Percentiles rank a stretch among this genome's conserved stretches.
These are phyloP conservation scores for Saccharomyces mikatae DNA, from an alignment of 805 yeast species.

Conservation along the genomic window DNA sequence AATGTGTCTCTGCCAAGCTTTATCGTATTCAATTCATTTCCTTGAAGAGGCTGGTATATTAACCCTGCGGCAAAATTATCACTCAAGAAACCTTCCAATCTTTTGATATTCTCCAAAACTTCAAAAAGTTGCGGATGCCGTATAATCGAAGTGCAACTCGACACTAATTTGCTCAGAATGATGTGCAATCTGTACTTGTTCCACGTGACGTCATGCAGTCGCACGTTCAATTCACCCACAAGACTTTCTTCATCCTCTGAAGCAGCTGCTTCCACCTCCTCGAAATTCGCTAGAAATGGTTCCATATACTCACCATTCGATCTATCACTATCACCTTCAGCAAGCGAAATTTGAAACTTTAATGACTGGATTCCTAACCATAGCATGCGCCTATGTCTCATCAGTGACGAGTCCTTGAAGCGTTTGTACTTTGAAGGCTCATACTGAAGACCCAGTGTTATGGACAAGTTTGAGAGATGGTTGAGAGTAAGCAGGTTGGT, in stretches of 20 bases:
- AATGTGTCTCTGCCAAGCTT: constrained; percentile 7
- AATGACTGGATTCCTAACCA: constrained; percentile 19
- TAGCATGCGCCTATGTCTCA: constrained; percentile 8
- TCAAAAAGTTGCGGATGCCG: constrained; percentile 4
- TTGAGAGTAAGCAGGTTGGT: constrained; percentile 7
- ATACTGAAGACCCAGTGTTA: constrained; percentile 9
- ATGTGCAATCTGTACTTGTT: constrained; percentile 15
- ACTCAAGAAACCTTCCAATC: constrained; percentile 3
- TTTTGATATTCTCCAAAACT: constrained; percentile 8
- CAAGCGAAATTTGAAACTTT: constrained; percentile 4
- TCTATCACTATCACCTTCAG: constrained; percentile 6
- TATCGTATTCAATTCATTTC: not conserved
- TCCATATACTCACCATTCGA: constrained; percentile 5
- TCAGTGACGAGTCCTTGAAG: not conserved
- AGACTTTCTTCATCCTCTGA: not conserved
- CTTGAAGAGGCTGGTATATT: not conserved
- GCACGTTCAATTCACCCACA: constrained; percentile 3
- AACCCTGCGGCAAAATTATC: constrained; percentile 8
- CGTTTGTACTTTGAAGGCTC: constrained; percentile 9
- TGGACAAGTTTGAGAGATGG: constrained; percentile 4
- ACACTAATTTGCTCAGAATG: constrained; percentile 5
- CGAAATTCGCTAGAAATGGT: constrained; percentile 1
- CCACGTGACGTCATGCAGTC: constrained; percentile 6
- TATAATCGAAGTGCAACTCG: not conserved
- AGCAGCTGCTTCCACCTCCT: not conserved